Evolutionary conservation across 2,329 filamentous ascomycete species (phyloP).

Genomic region (Aspergillus candidus): DNA sequence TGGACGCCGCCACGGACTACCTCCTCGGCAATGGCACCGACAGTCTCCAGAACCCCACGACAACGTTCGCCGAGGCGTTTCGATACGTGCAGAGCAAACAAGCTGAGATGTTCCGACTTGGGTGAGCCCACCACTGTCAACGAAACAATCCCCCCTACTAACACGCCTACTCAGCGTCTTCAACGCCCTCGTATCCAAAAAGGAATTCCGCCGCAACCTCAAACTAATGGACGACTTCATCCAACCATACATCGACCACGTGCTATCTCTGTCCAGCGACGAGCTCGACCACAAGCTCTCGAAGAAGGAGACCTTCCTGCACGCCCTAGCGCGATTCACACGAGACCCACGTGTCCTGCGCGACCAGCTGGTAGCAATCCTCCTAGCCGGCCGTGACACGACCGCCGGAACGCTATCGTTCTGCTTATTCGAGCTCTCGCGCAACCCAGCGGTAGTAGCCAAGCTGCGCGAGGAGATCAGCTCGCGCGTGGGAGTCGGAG

Average conservation of each 20-base stretch:
- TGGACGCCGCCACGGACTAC: conserved; percentile 83
- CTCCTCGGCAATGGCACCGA: conserved; percentile 70
- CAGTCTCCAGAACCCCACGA: conserved; percentile 54
- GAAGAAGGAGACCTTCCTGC: conserved; percentile 77
- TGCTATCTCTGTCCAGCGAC: conserved; percentile 60
- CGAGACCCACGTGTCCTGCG: conserved; percentile 60
- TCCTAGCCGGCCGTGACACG: conserved; percentile 78
- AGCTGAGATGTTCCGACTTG: conserved; percentile 58
- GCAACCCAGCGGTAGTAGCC: conserved; percentile 59
- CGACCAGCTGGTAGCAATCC: conserved; percentile 75
- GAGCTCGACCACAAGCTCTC: conserved; percentile 65
- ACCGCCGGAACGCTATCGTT: conserved; percentile 77
- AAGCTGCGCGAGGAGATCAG: conserved; percentile 71
- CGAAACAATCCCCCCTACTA: neutral
- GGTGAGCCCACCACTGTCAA: conserved; percentile 34
- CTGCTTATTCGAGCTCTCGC: conserved; percentile 73
- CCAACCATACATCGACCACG: conserved; percentile 67
- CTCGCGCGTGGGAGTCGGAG: conserved; percentile 56
- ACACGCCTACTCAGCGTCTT: conserved; percentile 46
- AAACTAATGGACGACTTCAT: conserved; percentile 69
- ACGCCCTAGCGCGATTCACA: conserved; percentile 76
- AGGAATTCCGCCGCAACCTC: conserved; percentile 58
- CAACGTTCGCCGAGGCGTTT: conserved; percentile 76
- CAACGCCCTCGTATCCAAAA: conserved; percentile 56
- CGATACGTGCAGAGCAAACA: conserved; percentile 71